Percentiles rank a stretch among this genome's conserved stretches.
Conservation (phyloP, 2,329 filamentous ascomycete species). For the Paramyrothecium roridum region DNA sequence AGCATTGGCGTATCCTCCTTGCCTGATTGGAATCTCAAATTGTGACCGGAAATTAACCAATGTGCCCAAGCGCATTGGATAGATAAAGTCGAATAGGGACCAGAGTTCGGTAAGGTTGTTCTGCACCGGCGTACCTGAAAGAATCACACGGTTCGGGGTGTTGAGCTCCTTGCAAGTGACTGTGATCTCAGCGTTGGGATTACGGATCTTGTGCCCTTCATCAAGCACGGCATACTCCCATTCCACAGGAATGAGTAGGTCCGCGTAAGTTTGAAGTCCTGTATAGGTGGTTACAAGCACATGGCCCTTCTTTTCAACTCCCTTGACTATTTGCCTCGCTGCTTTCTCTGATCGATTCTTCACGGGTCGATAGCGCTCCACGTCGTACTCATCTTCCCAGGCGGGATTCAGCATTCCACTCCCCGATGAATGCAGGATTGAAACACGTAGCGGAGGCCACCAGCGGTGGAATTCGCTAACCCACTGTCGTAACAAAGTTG, state of each 20-base stretch:
- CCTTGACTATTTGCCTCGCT: conserved; percentile 76
- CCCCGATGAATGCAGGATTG: conserved; percentile 90
- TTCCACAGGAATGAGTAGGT: conserved; percentile 74
- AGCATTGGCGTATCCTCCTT: conserved; percentile 93
- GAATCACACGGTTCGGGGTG: conserved; percentile 84
- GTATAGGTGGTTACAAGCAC: conserved; percentile 95
- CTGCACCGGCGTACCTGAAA: conserved; percentile 96
- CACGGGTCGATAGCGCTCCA: conserved; percentile 37
- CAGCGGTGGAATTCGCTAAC: conserved; percentile 97
- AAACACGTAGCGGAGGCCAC: conserved; percentile 98
- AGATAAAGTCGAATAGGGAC: conserved; percentile 97
- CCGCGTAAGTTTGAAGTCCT: conserved; percentile 87
- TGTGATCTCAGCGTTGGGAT: conserved; percentile 91
- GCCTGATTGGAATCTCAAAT: conserved; percentile 90
- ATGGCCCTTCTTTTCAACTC: conserved; percentile 80
- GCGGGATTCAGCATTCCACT: conserved; percentile 93
- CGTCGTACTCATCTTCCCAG: conserved; percentile 50
- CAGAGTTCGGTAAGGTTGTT: conserved; percentile 94
- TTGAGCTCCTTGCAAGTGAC: conserved; percentile 92
- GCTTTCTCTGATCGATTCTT: conserved; percentile 44
- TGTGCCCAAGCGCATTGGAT: conserved; percentile 90
- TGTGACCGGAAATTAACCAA: conserved; percentile 86
- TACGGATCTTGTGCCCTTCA: conserved; percentile 97
- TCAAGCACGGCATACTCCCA: conserved; percentile 96
- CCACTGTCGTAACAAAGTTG: conserved; percentile 95